Percentiles rank a stretch among this genome's conserved stretches.
Evolutionary conservation across 352 stramenopile genomes (phyloP).

Genomic region (Elongisporangium senticosum): DNA sequence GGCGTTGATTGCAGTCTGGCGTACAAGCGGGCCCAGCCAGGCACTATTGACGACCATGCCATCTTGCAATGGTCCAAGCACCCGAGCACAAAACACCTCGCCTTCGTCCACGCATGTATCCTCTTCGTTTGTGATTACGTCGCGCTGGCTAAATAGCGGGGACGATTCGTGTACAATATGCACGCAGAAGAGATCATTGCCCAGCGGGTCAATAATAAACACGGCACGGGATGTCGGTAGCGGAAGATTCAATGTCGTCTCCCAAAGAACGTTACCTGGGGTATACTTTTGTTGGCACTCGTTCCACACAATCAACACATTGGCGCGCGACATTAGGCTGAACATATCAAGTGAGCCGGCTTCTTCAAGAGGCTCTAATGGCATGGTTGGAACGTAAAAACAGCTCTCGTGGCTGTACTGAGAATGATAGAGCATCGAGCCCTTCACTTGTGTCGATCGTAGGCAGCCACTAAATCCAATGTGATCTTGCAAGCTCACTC

Average conservation of each 20-base stretch:
- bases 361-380: slow-evolving; percentile 30
- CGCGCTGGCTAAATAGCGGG: slow-evolving; percentile 65
- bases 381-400: slow-evolving; percentile 79
- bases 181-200: slow-evolving; percentile 82
- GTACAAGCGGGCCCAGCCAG: slow-evolving; percentile 77
- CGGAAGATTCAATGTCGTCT: slow-evolving; percentile 66
- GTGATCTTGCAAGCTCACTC: slow-evolving; percentile 34
- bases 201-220: slow-evolving; percentile 79
- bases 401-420: slow-evolving; percentile 75
- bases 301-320: slow-evolving; percentile 85
- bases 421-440: slow-evolving; percentile 63
- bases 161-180: slow-evolving; percentile 78
- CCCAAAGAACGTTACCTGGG: slow-evolving; percentile 73
- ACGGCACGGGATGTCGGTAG: slow-evolving; percentile 72
- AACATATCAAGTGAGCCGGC: slow-evolving; percentile 21
- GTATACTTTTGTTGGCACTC: slow-evolving; percentile 83
- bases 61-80: slow-evolving; percentile 76
- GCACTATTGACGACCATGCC: slow-evolving; percentile 80
- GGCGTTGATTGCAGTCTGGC: slow-evolving; percentile 80
- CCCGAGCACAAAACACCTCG: slow-evolving; percentile 75
- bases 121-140: slow-evolving; percentile 68
- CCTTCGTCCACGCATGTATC: slow-evolving; percentile 73
- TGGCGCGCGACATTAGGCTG: slow-evolving; percentile 50
- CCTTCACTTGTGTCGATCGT: slow-evolving; percentile 26
- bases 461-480: slow-evolving; percentile 43